Percentiles rank a stretch among this genome's conserved stretches.
These are phyloP conservation scores for Sporisorium scitamineum DNA, from an alignment of 1,284 basidiomycete species.

Conservation along the genomic window DNA sequence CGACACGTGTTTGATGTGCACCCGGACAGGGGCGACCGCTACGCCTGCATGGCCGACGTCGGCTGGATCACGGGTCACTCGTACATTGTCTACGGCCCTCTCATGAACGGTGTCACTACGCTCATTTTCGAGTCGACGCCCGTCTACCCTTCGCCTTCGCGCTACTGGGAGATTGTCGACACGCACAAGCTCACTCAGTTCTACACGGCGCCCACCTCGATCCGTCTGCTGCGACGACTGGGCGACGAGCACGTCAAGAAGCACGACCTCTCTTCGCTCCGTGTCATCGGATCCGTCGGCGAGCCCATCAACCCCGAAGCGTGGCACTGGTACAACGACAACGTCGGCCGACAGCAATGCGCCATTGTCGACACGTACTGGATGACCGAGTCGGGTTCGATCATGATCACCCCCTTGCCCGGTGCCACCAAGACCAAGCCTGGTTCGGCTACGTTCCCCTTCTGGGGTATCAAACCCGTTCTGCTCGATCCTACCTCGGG, in stretches of 20 bases:
- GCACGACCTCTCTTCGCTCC: conserved; percentile 84
- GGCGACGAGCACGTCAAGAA: conserved; percentile 87
- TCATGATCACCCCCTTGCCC: conserved; percentile 93
- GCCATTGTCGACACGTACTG: conserved; percentile 84
- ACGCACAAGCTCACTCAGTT: conserved; percentile 85
- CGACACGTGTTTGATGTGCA: conserved; percentile 98
- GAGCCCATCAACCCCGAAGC: conserved; percentile 99
- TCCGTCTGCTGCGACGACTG: conserved; percentile 88
- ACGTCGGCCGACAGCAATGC: conserved; percentile 88
- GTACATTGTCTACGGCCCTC: conserved; percentile 96
- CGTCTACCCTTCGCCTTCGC: conserved; percentile 92
- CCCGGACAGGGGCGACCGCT: conserved; percentile 74
- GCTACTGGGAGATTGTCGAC: conserved; percentile 97
- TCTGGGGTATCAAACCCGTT: conserved; percentile 92
- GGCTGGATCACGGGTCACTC: conserved; percentile 99
- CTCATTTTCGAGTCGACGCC: conserved; percentile 97
- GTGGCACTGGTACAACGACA: conserved; percentile 98
- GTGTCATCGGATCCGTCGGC: conserved; percentile 91
- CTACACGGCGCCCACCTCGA: conserved; percentile 72
- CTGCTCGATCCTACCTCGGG: conserved; percentile 88
- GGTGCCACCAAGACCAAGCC: conserved; percentile 96
- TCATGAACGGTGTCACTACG: conserved; percentile 89
- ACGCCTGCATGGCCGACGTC: conserved; percentile 98
- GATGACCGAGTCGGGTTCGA: conserved; percentile 97
- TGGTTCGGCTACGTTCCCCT: conserved; percentile 94